Conservation (phyloP, 345 rosid species). For the Euphorbia lathyris region DNA sequence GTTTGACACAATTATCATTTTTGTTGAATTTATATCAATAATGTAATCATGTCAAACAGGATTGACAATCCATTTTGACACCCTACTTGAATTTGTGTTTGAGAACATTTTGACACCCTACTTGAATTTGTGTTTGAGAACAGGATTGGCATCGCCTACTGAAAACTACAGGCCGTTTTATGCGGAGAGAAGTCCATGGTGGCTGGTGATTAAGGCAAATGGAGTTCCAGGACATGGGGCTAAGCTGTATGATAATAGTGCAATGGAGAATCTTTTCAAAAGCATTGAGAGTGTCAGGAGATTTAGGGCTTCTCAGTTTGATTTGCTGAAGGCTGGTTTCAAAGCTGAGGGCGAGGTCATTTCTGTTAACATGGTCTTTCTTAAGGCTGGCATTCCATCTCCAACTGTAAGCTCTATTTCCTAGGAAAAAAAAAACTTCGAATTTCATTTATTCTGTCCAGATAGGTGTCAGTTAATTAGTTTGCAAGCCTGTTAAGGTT, state of each 20-base stretch:
- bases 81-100: background rate
- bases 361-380: conserved; percentile 76
- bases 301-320: conserved; percentile 92
- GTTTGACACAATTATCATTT: no score
- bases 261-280: conserved; percentile 83
- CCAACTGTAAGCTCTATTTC: conserved; percentile 58
- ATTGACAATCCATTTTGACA: no score
- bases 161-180: conserved; percentile 70
- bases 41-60: no score
- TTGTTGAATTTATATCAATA: no score
- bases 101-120: conserved; percentile 22
- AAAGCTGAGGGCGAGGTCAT: conserved; percentile 83
- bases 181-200: conserved; percentile 82
- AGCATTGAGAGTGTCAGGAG: conserved; percentile 78
- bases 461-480: background rate
- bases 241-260: conserved; percentile 82
- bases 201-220: conserved; percentile 79
- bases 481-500: background rate
- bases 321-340: conserved; percentile 75
- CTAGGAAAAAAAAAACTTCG: background rate
- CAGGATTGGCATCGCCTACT: conserved; percentile 71
- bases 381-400: conserved; percentile 93
- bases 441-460: background rate
- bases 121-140: background rate
- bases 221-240: conserved; percentile 99